Conservation (phyloP, 164 flowering plant genomes). For the Dillenia suffruticosa region DNA sequence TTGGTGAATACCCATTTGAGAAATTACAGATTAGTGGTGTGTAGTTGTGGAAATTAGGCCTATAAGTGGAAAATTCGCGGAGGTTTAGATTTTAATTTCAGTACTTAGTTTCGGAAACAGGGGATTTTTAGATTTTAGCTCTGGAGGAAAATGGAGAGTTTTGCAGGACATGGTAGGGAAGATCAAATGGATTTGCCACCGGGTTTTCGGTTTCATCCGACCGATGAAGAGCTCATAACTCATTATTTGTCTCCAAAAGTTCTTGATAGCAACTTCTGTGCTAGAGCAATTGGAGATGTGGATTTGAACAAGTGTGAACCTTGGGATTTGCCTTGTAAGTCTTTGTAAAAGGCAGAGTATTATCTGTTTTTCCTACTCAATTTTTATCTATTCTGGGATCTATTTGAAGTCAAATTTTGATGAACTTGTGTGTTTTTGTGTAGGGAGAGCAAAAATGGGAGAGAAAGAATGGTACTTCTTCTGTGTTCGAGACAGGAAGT, state of each 20-base stretch:
- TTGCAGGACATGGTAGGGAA: slow-evolving; percentile 19
- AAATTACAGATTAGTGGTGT: background rate
- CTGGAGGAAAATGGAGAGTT: slow-evolving; percentile 35
- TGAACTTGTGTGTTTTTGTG: slow-evolving; percentile 9
- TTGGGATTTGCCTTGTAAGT: slow-evolving; percentile 91
- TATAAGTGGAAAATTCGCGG: too few species aligned
- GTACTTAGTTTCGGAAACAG: background rate
- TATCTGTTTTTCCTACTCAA: background rate
- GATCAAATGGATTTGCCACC: slow-evolving; percentile 78
- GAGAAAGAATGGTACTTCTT: slow-evolving; percentile 97
- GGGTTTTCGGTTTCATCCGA: slow-evolving; percentile 89
- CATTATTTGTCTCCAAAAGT: slow-evolving; percentile 74
- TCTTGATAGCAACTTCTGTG: slow-evolving; percentile 38
- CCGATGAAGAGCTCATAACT: slow-evolving; percentile 89
- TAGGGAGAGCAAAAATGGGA: slow-evolving; percentile 89
- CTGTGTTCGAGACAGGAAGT: slow-evolving; percentile 88
- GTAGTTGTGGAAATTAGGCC: too few species aligned
- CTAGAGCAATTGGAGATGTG: slow-evolving; percentile 80
- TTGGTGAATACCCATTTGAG: slow-evolving; percentile 12
- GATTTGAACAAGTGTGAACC: slow-evolving; percentile 96
- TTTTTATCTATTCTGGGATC: background rate
- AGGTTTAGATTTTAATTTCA: too few species aligned
- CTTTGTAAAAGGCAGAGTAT: background rate
- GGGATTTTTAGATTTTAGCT: slow-evolving; percentile 2
- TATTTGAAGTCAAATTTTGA: background rate